A percentile compares a stretch with the other conserved stretches of the same genome.
These are phyloP conservation scores for Globisporangium polare DNA, from an alignment of 352 stramenopile species.

Conservation along the genomic window DNA sequence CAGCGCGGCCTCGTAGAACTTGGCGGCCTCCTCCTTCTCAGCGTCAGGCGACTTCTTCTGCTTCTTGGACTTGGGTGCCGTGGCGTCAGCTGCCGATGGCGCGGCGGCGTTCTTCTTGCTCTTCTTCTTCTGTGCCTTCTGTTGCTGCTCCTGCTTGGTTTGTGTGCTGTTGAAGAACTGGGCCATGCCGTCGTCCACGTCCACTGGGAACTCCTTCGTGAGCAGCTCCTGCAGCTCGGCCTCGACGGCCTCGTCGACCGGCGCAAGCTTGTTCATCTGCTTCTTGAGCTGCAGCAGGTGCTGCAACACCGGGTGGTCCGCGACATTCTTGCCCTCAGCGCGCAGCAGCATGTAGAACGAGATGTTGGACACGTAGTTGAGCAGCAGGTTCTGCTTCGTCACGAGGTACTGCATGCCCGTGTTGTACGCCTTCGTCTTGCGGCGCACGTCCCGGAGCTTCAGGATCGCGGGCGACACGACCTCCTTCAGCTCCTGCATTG, in stretches of 20 bases:
- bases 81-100: background rate
- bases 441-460: slow-evolving; percentile 65
- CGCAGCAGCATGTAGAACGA: slow-evolving; percentile 83
- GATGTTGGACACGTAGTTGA: slow-evolving; percentile 86
- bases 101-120: slow-evolving; percentile 23
- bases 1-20: slow-evolving; percentile 72
- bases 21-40: slow-evolving; percentile 52
- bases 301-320: slow-evolving; percentile 72
- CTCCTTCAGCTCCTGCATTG: slow-evolving; percentile 61
- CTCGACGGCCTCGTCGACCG: slow-evolving; percentile 52
- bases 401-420: slow-evolving; percentile 72
- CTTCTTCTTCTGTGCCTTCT: slow-evolving; percentile 14
- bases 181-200: slow-evolving; percentile 56
- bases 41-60: slow-evolving; percentile 42
- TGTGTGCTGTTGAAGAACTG: slow-evolving; percentile 53
- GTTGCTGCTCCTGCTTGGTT: slow-evolving; percentile 15
- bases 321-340: slow-evolving; percentile 74
- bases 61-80: slow-evolving; percentile 31
- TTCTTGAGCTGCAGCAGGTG: slow-evolving; percentile 78
- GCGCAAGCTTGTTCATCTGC: slow-evolving; percentile 59
- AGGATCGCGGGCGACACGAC: slow-evolving; percentile 62
- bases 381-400: slow-evolving; percentile 74
- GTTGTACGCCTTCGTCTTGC: slow-evolving; percentile 52
- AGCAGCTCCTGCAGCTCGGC: slow-evolving; percentile 63
- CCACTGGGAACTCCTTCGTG: slow-evolving; percentile 53